A percentile compares a stretch with the other conserved stretches of the same genome.
phyloP scores from a whole-genome alignment of 306 rosid species.

The Citrullus mucosospermus region DNA sequence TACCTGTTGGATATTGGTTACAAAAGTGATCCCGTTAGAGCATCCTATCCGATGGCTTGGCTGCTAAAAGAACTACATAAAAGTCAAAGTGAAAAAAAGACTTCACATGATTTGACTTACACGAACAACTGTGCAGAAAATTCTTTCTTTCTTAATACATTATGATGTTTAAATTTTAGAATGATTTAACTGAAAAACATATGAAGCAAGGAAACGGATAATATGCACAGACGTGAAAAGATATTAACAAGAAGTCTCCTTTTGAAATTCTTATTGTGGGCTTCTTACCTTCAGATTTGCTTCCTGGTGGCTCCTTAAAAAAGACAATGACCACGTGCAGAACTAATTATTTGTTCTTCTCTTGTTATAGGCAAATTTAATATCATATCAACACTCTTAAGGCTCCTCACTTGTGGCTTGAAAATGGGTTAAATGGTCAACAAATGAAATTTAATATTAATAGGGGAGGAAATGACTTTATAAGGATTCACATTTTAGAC shows the following conservation, averaged over 20 bases:
- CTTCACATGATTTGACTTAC: neutral
- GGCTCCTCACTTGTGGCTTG: too few relatives aligned
- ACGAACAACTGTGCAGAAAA: neutral
- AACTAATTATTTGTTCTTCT: neutral
- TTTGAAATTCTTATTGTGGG: neutral
- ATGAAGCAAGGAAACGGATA: neutral
- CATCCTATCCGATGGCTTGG: neutral
- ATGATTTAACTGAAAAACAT: neutral
- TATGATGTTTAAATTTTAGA: neutral
- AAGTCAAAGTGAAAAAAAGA: neutral
- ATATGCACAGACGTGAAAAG: neutral
- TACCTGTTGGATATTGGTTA: conserved; percentile 34
- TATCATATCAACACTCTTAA: too few relatives aligned
- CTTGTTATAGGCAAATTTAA: too few relatives aligned
- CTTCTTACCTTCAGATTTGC: neutral
- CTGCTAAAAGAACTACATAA: neutral
- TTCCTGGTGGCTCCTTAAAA: neutral
- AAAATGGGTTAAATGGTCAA: too few relatives aligned
- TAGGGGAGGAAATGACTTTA: too few relatives aligned
- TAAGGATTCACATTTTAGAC: too few relatives aligned
- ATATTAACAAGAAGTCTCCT: neutral
- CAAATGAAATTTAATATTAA: too few relatives aligned
- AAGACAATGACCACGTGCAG: neutral
- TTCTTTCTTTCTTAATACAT: neutral
- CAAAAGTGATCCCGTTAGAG: neutral